Percentiles rank a stretch among this genome's conserved stretches.
Evolutionary conservation across 495 filamentous ascomycete species (phyloP).

Genomic region (Parmelia sp.): DNA sequence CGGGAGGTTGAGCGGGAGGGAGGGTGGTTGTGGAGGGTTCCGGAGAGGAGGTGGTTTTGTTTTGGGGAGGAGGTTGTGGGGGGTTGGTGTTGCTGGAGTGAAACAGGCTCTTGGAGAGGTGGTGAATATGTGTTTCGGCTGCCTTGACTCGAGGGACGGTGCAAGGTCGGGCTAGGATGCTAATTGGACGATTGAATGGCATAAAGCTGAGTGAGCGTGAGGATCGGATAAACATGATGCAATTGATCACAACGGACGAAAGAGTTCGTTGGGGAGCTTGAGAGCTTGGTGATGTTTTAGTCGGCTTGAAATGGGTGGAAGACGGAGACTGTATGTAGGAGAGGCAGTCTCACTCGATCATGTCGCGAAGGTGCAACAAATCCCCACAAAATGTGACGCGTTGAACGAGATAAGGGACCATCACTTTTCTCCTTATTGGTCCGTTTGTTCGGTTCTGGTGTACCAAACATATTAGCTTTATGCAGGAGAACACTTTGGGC

Average conservation of each 20-base stretch:
- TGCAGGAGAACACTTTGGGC: background rate
- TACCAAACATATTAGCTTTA: background rate
- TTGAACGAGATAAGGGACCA: background rate
- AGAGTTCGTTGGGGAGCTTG: background rate
- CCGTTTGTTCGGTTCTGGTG: background rate
- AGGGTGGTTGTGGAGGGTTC: background rate
- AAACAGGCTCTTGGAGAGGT: background rate
- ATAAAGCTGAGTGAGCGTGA: background rate
- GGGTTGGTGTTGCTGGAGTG: background rate
- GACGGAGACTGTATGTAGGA: background rate
- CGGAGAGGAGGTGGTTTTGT: background rate
- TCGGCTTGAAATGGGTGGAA: background rate
- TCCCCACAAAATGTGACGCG: background rate
- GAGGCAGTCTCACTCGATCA: background rate
- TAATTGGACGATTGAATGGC: background rate
- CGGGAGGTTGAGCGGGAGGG: background rate
- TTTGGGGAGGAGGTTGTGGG: background rate
- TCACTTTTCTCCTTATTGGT: background rate
- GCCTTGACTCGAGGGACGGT: background rate
- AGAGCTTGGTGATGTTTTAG: background rate
- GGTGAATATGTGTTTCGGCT: background rate
- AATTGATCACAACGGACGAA: background rate
- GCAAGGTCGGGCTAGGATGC: background rate
- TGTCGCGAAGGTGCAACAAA: background rate
- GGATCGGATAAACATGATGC: conserved; percentile 1